Evolutionary conservation across 2,329 filamentous ascomycete species (phyloP).

Genomic region (Ceratocystis diversiconidia): DNA sequence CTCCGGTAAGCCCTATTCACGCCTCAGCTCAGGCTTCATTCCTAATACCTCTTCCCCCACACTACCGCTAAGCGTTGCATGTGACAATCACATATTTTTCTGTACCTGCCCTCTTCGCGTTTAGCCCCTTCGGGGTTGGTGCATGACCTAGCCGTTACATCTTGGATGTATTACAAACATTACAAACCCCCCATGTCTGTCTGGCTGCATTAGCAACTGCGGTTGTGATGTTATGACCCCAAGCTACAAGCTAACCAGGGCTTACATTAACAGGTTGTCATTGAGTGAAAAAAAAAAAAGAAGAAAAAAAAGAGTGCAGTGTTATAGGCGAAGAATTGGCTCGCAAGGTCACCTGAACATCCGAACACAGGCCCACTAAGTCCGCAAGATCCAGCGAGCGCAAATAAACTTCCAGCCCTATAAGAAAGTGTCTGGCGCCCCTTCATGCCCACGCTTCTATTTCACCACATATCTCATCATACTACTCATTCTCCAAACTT

Average conservation of each 20-base stretch:
- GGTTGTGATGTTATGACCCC: not conserved
- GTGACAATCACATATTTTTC: not conserved
- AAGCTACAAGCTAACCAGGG: not conserved
- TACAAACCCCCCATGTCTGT: not conserved
- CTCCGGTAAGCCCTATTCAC: not conserved
- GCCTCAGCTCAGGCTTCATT: not conserved
- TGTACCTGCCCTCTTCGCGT: not conserved
- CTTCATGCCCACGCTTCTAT: not conserved
- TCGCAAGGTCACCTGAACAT: not conserved
- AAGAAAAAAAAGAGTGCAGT: not conserved
- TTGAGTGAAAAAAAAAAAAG: not conserved
- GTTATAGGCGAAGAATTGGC: not conserved
- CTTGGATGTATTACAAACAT: not conserved
- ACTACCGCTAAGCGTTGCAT: not conserved
- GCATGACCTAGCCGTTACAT: not conserved
- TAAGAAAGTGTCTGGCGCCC: not conserved
- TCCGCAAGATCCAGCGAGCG: not conserved
- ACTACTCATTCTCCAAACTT: not conserved
- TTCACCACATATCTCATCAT: no score
- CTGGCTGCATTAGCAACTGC: not conserved
- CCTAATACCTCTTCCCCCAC: not conserved
- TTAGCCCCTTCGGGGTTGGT: not conserved
- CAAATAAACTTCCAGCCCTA: not conserved
- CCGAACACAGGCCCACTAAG: not conserved
- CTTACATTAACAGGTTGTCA: not conserved